Evolutionary conservation across 208 protist species (phyloP), one percentile per base, ranked within the genome.

Genomic region (Leishmania lainsoni): DNA sequence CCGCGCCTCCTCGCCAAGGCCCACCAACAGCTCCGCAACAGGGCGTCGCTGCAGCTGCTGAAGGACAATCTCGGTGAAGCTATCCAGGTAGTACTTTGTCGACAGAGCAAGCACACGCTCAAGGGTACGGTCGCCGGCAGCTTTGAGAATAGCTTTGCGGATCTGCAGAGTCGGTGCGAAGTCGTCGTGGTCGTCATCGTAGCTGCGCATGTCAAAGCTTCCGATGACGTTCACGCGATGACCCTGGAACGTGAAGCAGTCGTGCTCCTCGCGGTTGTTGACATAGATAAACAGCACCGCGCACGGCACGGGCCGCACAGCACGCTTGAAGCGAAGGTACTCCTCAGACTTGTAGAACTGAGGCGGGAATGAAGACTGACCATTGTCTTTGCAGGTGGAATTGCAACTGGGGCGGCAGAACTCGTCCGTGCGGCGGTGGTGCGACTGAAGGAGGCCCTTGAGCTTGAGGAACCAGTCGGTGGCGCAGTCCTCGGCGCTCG

Each of bases 161-260:
- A 86, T 74, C 75, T 93, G 85, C 32, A 95, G 81, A 39, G 85
- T 86, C 5, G 90, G 88, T 2, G 88, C 75, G 35, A 76, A 66
- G 72, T 89, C 85, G 76, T 90, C 82, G 35, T 20, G 35, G 63
- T 81, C 70, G 16, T 74, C 70, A 48, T 56, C 48, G 48, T 56
- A 12, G 12, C 45, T 74, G 45, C 70, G 70, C 75, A 68, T 85
- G 74, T 63, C 87, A 73, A 95, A 90, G 83, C 88, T 92, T 32
- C 92, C 92, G 77, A 95, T 95, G 56, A 95, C 86, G 79, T 95
- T 95, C 42, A 93, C 87, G 51, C 85, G 83, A 49, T 88, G 81
- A 45, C 89, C 89, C 29, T 77, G 84, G 69, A 95, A 93, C 66
- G 75, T 75, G 76, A 95, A 93, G 73, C 92, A 91, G 77, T 95